Evolutionary conservation across 371 early-diverging fungal genomes (phyloP), one percentile per base, ranked within the genome.

Genomic region (Mucor plumbeus): DNA sequence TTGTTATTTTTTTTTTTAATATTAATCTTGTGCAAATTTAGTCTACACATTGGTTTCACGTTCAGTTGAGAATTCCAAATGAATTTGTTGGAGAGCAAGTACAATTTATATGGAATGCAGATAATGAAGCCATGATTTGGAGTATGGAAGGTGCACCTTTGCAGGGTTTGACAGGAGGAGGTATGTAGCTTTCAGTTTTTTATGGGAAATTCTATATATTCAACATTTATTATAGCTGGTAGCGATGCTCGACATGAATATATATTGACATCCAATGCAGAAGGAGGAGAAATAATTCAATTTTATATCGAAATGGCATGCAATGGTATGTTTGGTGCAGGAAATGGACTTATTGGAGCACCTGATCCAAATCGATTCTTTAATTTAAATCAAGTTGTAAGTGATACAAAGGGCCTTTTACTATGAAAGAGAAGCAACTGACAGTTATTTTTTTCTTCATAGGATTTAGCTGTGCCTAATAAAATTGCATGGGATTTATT

Each of bases 1-100:
- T 26, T 26, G 26, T 26, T 26, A n/a, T n/a, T 14, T n/a, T 21
- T 21, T 47, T 47, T 47, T 19, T 21, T 13, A 9, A 31, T 53
- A 31, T 14, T 31, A 53, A 53, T 21, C 6, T 14, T 50, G 26
- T 26, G 13, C 50, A 50, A 44, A 17, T 17, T 7, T 86, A 93
- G 94, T 89, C 92, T 14, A 94, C 96, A 8, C 94, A 94, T 66
- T 96, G 97, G 97, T 94, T 95, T 69, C 89, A 87, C 55, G 80
- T 93, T 26, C 76, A 75, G 48, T 71, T 94, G 11, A 71, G 73
- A 38, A 84, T 97, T n/a, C 98, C 96, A 4, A 71, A 79, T 6
- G 81, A 86, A 55, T 94, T 88, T 82, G 85, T 75, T 2, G 92
- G 91, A 38, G 85, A 93, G 64, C 74, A 79, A 62, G 94, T 97